Evolutionary conservation across 768 basidiomycete species (phyloP).

Genomic region (Calocybe gangraenosa): DNA sequence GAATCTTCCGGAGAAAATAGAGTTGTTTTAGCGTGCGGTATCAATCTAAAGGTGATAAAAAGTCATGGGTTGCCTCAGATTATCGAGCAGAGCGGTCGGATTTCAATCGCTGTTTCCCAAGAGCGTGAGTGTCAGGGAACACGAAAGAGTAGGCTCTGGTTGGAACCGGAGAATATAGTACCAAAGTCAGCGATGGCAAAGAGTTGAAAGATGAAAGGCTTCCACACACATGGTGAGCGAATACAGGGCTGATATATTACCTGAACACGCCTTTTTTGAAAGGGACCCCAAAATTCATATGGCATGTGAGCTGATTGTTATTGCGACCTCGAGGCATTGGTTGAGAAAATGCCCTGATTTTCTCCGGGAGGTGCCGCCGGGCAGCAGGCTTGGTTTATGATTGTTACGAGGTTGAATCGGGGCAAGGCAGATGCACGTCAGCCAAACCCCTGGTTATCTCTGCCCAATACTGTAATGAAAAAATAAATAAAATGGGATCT

Average conservation of each 20-base stretch:
- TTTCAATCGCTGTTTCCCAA: neutral
- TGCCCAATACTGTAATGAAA: no score
- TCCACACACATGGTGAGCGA: slow-evolving; percentile 11
- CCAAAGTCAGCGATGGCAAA: neutral
- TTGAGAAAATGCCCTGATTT: slow-evolving; percentile 19
- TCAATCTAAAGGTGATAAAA: no score
- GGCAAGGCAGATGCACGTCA: slow-evolving; percentile 8
- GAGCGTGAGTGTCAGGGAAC: neutral
- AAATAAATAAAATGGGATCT: no score
- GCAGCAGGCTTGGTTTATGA: slow-evolving; percentile 16
- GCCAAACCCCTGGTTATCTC: slow-evolving; percentile 10
- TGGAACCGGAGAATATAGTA: neutral
- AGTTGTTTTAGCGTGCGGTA: slow-evolving; percentile 2
- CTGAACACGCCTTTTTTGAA: slow-evolving; percentile 14
- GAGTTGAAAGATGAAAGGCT: slow-evolving; percentile 4
- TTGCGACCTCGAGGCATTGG: slow-evolving; percentile 24
- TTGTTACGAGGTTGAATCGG: slow-evolving; percentile 15
- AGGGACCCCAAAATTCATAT: slow-evolving; percentile 31
- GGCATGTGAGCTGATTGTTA: slow-evolving; percentile 15
- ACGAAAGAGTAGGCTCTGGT: neutral
- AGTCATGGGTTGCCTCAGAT: no score
- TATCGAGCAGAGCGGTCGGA: no score
- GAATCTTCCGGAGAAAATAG: neutral
- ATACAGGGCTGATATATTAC: slow-evolving; percentile 23
- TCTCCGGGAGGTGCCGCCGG: slow-evolving; percentile 28